These are phyloP conservation scores for Fusarium brachygibbosum DNA, from an alignment of 2,329 filamentous ascomycete genomes.

Conservation along the genomic window DNA sequence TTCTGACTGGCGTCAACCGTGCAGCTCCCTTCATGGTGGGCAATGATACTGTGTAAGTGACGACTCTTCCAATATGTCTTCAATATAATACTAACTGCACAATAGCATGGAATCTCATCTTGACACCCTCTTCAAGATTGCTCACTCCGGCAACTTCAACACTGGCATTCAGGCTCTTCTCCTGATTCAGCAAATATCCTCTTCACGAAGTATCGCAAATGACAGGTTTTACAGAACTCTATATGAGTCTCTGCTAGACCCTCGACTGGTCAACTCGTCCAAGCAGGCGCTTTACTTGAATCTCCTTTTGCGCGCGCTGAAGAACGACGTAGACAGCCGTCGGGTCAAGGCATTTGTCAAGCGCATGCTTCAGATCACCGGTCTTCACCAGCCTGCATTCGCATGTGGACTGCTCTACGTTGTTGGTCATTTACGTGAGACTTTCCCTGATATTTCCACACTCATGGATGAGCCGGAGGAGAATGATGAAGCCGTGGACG, in stretches of 20 bases:
- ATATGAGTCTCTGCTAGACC: conserved; percentile 94
- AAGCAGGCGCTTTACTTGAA: conserved; percentile 98
- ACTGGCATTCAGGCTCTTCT: conserved; percentile 96
- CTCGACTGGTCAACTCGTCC: conserved; percentile 87
- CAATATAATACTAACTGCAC: conserved; percentile 28
- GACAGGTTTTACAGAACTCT: conserved; percentile 96
- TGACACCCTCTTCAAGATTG: conserved; percentile 94
- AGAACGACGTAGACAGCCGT: conserved; percentile 89
- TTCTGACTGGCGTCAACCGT: conserved; percentile 94
- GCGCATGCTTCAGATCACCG: conserved; percentile 87
- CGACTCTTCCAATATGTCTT: neutral
- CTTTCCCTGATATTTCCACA: conserved; percentile 83
- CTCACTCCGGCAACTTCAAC: conserved; percentile 98
- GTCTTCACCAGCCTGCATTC: conserved; percentile 92
- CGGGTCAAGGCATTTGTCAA: conserved; percentile 97
- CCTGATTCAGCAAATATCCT: conserved; percentile 91
- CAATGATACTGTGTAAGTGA: conserved; percentile 75
- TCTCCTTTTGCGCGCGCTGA: conserved; percentile 87
- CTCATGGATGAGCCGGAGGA: conserved; percentile 86
- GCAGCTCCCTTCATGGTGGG: conserved; percentile 92
- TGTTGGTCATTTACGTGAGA: conserved; percentile 81
- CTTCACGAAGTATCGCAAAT: conserved; percentile 81
- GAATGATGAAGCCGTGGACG: conserved; percentile 69
- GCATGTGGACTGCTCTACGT: conserved; percentile 94
- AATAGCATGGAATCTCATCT: conserved; percentile 85